A percentile compares a stretch with the other conserved stretches of the same genome.
phyloP scores from a whole-genome alignment of 495 filamentous ascomycete genomes.

The Aspergillus bridgeri region DNA sequence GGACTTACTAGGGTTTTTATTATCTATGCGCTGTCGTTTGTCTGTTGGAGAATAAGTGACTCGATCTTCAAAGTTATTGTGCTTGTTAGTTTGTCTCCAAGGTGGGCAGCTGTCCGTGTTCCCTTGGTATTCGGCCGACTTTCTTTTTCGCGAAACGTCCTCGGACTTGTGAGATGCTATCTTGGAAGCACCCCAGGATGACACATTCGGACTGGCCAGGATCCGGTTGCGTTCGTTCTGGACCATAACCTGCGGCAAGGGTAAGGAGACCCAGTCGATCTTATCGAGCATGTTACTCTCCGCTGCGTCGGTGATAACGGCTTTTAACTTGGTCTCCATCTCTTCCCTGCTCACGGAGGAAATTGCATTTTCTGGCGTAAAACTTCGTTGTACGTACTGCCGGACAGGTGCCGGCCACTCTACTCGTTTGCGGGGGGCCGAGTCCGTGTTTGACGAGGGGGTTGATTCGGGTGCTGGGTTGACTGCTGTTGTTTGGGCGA shows the following conservation, averaged over 20 bases:
- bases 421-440: constrained; percentile 43
- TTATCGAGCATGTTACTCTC: constrained; percentile 62
- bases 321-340: constrained; percentile 80
- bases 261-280: constrained; percentile 78
- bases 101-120: constrained; percentile 53
- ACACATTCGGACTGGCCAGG: constrained; percentile 36
- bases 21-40: constrained; percentile 57
- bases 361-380: constrained; percentile 66
- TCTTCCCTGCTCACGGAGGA: constrained; percentile 61
- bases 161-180: constrained; percentile 22
- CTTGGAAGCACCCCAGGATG: constrained; percentile 32
- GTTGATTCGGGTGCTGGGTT: constrained; percentile 27
- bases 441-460: constrained; percentile 19
- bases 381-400: constrained; percentile 78
- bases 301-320: constrained; percentile 77
- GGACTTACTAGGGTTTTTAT: constrained; percentile 72
- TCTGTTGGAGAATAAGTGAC: constrained; percentile 60
- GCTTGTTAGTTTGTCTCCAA: constrained; percentile 68
- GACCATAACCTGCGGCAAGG: constrained; percentile 85
- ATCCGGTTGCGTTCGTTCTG: constrained; percentile 61
- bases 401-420: constrained; percentile 76
- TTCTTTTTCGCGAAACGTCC: constrained; percentile 64
- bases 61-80: constrained; percentile 69
- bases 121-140: constrained; percentile 63
- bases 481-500: constrained; percentile 25